Percentiles rank a stretch among this genome's conserved stretches.
Conservation (phyloP, 1,139 yeast species). For the Geotrichum reessii region DNA sequence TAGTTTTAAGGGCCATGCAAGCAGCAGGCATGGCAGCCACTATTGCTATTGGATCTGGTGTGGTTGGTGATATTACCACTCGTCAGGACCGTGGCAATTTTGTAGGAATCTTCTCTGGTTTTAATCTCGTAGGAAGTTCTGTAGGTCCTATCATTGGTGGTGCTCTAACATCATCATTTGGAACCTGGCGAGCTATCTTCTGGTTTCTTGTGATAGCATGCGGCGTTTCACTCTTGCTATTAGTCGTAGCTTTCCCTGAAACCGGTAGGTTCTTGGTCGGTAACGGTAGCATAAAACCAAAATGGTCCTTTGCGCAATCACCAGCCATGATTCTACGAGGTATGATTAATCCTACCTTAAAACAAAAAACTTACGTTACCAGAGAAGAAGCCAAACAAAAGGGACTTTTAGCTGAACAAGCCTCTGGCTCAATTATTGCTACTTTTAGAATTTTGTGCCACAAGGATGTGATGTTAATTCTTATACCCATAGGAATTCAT, state of each 20-base stretch:
- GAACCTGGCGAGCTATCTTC: constrained; percentile 66
- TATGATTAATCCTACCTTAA: background rate
- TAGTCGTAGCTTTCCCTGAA: constrained; percentile 52
- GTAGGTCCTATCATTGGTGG: constrained; percentile 76
- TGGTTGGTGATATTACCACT: constrained; percentile 7
- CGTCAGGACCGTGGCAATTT: constrained; percentile 55
- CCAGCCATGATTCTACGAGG: constrained; percentile 34
- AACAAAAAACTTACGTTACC: constrained; percentile 18
- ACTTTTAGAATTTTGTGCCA: constrained; percentile 34
- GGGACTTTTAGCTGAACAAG: constrained; percentile 35
- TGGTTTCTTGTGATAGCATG: constrained; percentile 65
- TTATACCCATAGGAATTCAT: constrained; percentile 54
- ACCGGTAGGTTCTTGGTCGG: constrained; percentile 66
- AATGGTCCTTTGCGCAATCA: constrained; percentile 38
- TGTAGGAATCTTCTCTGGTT: constrained; percentile 57
- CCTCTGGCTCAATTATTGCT: constrained; percentile 37
- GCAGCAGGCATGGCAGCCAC: constrained; percentile 69
- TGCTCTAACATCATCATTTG: constrained; percentile 50
- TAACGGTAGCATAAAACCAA: constrained; percentile 54
- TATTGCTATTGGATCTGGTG: constrained; percentile 55
- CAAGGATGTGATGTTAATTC: constrained; percentile 36
- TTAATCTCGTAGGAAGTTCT: constrained; percentile 66
- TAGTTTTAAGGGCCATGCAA: constrained; percentile 59
- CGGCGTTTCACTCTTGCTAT: constrained; percentile 39
- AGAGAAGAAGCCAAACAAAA: constrained; percentile 28